Base-by-base conservation (phyloP, 225 moss, liverwort and hornwort genomes). In the Sphagnum tenellum region DNA sequence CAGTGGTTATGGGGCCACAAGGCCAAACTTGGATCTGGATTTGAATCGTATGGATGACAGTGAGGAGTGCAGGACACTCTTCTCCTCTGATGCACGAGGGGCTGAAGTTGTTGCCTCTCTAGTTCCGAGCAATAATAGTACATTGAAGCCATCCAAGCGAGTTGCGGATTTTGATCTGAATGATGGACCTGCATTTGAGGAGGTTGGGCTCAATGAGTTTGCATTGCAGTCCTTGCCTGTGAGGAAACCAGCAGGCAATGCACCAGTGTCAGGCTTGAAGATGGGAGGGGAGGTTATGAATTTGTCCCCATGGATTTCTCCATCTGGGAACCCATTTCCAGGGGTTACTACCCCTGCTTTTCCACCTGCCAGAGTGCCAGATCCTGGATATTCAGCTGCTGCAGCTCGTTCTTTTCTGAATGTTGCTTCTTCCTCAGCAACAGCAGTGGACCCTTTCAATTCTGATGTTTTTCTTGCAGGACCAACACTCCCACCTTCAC, bases 11-110 rank as follows among this genome's bases (percentile, higher is more conserved):
- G 78, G 78, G 12, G 58, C 71, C 10, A 49, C 63, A n/a, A 74
- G 94, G 29, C 86, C 94, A 44, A 79, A 78, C 55, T 72, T 86
- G 71, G 80, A 86, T 68, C 70, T 98, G 75, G 96, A 98, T 77
- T 74, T 98, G 74, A 98, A 98, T 65, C 77, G 90, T 50, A 87
- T 89, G 73, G 96, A 98, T 72, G 96, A 93, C 55, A 87, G 90
- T 64, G 96, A 98, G 72, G 96, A 98, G 64, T 83, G 82, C 73
- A 90, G 90, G 8, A 71, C 74, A 55, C 68, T 83, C 47, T 75
- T 83, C 14, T 82, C 83, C 52, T 66, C 79, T 12, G 92, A 98
- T 56, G 62, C 70, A 62, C 75, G 84, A 54, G 66, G 72, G 29
- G 12, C 82, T 63, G 87, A 89, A 67, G 77, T 79, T 13, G 69